Evolutionary conservation across 495 filamentous ascomycete species (phyloP), one percentile per base, ranked within the genome.

Genomic region (Xylaria scruposa): DNA sequence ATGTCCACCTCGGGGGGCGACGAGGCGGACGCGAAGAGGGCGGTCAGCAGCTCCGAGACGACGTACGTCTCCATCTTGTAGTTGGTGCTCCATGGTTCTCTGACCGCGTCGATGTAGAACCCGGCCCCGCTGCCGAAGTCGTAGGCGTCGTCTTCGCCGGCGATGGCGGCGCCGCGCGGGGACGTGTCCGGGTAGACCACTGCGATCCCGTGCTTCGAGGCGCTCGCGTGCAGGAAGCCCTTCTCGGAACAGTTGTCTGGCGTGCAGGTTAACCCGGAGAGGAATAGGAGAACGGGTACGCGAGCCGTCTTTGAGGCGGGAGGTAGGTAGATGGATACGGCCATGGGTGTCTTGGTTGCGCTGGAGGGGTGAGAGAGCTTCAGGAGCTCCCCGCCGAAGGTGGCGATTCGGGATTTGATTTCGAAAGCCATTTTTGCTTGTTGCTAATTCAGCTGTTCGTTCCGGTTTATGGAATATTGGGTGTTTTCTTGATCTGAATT

Each of bases 41-140:
- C 83, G n/a, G 82, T 74, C 0, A 95, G 95, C 12, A 99, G 88
- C 78, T 99, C 96, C 33, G 85, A 78, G 0, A 92, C 90, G 71
- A 98, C 87, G 83, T 99, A 99, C 73, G 85, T 91, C 83, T 97
- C 93, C 96, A 99, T 99, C 69, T 91, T 91, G 81, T 98, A 98
- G 66, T 91, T 88, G 21, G 82, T 81, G 44, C 80, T 81, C 86
- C 90, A 99, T 0, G 93, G 94, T 2, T 86, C 85, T 42, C 85
- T 85, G 0, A 92, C 96, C 10, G 96, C 97, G 80, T 99, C 91
- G 75, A 99, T 84, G 87, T 99, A 99, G 87, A 99, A 98, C 54
- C 93, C 92, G 8, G 96, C 96, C 26, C 91, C 95, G 58, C 87
- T 86, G 72, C 96, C 96, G 78, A 98, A 98, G 83, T 98, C 96